These are phyloP conservation scores for Aspergillus nidulans DNA, from an alignment of 495 filamentous ascomycete species.

Conservation along the genomic window DNA sequence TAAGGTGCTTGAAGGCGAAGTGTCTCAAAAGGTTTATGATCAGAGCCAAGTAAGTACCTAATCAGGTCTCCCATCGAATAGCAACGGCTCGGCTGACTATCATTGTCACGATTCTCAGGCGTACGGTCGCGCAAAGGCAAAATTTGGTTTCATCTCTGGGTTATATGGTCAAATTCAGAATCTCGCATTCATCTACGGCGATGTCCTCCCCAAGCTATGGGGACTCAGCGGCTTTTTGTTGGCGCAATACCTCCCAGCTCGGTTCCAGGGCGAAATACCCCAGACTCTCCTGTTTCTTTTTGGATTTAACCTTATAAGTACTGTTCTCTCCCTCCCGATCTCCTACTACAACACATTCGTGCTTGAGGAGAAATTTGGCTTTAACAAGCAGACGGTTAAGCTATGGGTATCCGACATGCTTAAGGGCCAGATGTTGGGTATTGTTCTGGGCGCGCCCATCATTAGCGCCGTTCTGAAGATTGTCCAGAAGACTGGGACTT, in stretches of 20 bases:
- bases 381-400: conserved; percentile 93
- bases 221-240: conserved; percentile 69
- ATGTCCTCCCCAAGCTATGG: conserved; percentile 90
- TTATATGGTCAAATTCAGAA: conserved; percentile 85
- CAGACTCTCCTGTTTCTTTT: conserved; percentile 92
- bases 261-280: conserved; percentile 86
- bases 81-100: neutral
- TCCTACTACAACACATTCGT: conserved; percentile 92
- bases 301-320: conserved; percentile 74
- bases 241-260: conserved; percentile 63
- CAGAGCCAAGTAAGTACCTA: conserved; percentile 68
- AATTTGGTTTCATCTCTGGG: conserved; percentile 72
- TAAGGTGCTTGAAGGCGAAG: conserved; percentile 77
- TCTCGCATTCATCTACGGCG: conserved; percentile 79
- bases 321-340: conserved; percentile 71
- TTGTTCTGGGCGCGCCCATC: conserved; percentile 77
- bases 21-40: conserved; percentile 86
- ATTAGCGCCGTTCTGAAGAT: conserved; percentile 88
- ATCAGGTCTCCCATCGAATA: neutral
- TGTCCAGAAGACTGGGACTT: conserved; percentile 81
- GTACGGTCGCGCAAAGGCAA: conserved; percentile 92
- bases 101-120: conserved; percentile 43
- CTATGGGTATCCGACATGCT: conserved; percentile 88
- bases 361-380: conserved; percentile 93
- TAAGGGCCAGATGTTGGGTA: conserved; percentile 79